Evolutionary conservation across 495 filamentous ascomycete genomes (phyloP), one percentile per base, ranked within the genome.

Genomic region (Bombardia bombarda): DNA sequence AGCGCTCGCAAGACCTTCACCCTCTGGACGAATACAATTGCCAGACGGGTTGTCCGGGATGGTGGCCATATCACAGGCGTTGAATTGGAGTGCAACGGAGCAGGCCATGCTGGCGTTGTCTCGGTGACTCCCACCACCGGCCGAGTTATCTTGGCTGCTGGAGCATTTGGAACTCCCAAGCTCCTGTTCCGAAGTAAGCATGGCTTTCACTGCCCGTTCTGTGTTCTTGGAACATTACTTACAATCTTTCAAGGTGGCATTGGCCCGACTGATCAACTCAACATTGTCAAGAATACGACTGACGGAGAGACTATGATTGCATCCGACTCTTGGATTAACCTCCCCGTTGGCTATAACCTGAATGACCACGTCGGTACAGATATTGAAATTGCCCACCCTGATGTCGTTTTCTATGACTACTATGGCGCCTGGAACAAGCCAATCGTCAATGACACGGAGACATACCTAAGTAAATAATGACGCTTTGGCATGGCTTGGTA

Each of bases 331-430:
- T 86, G 82, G 82, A 81, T 87, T 53, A 69, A 78, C 41, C 65
- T 84, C 10, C 83, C 84, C 10, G 83, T 87, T 10, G 83, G 83
- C 20, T 69, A 81, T 42, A 83, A 83, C 50, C 55, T 86, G 23
- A 74, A 79, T 46, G 83, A 87, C 50, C 82, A 87, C 60, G 70
- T 77, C 42, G 80, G 83, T 50, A 86, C 84, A 44, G 74, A 83
- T 46, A 64, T 78, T 13, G 70, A 79, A 33, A 68, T 85, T 26
- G 69, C 68, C 8, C 77, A 83, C 43, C 73, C 75, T 26, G 63
- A 70, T 43, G 72, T 82, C 18, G 70, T 73, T 7, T 66, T 76
- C 41, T 82, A 81, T 45, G 77, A 84, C 64, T 83, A 78, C 53
- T 81, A 80, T 38, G 68, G 57, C 37, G 78, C 81, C n/a, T 75